Conservation (phyloP, 805 yeast species). For the Cyberlindnera maclurae region DNA sequence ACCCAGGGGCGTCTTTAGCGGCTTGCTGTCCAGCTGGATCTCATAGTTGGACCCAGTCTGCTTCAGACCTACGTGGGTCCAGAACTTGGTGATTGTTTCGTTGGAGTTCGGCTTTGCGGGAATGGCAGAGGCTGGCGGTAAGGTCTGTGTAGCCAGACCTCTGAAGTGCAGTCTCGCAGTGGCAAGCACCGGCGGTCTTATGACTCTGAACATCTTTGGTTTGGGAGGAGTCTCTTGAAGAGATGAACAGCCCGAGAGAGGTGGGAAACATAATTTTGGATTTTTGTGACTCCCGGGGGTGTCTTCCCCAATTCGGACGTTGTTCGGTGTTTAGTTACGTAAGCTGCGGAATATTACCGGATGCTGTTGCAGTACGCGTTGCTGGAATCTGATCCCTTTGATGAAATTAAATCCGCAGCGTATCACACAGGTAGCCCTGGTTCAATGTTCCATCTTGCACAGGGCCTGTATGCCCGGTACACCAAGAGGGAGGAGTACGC, state of each 20-base stretch:
- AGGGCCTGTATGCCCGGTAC: slow-evolving; percentile 51
- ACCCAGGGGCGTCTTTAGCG: slow-evolving; percentile 83
- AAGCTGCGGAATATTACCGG: no score
- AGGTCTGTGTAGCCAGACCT: slow-evolving; percentile 3
- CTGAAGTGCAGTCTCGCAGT: neutral
- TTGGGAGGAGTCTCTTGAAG: no score
- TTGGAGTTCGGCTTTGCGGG: slow-evolving; percentile 20
- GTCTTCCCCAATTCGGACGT: no score
- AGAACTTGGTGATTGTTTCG: slow-evolving; percentile 61
- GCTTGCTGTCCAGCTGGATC: slow-evolving; percentile 64
- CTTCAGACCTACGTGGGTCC: slow-evolving; percentile 63
- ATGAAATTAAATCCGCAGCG: no score
- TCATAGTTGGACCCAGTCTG: slow-evolving; percentile 29
- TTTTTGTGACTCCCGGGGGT: no score
- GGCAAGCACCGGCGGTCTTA: neutral
- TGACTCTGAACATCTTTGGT: neutral
- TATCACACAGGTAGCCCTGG: no score
- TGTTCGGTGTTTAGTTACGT: no score
- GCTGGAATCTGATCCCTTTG: no score
- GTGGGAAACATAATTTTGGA: no score
- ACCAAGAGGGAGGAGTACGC: slow-evolving; percentile 65
- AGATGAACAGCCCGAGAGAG: no score
- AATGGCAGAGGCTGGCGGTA: slow-evolving; percentile 29
- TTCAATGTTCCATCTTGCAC: slow-evolving; percentile 60
- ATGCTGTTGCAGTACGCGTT: no score